Evolutionary conservation across 192 early-diverging fungal species (phyloP), one percentile per base, ranked within the genome.

Genomic region (Diversispora eburnea): DNA sequence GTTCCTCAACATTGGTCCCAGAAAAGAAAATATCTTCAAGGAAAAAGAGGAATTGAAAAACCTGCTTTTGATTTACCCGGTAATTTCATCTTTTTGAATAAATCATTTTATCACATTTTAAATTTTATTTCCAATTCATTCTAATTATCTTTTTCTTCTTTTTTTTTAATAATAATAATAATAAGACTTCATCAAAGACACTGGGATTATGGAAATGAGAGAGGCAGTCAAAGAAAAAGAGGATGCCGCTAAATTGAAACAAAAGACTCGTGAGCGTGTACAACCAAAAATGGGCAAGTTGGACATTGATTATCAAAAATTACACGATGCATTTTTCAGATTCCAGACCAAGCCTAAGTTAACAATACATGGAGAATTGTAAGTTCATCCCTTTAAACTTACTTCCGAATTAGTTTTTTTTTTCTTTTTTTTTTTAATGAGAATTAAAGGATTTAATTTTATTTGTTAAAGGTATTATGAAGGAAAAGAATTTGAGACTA

Each of bases 271-370:
- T 43, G 95, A 97, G 73, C 80, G 92, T 19, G 84, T 91, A 10
- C 92, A 93, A 67, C 95, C 97, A 19, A 98, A 96, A 79, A 96
- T 99, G 94, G 94, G 95, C 70, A 94, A 93, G 78, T 81, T 98
- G 42, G 94, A 94, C 57, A 90, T 99, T 76, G 97, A 99, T 77
- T 99, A 99, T 76, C 94, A 97, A 75, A 96, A 96, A 68, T 82
- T 99, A 49, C 95, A 98, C 72, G 96, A 96, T 78, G 97, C 97
- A 1, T 99, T 99, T 76, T 99, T 98, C 84, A 81, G 91, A 70
- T 96, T 91, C 80, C 97, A 99, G 77, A 90, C 93, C 3, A 93
- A 92, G 57, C 91, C 93, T 9, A 84, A 85, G 33, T 77, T 92
- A 12, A 82, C 91, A 3, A 80, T 84, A 33, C 91, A 93, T 67